Base-by-base conservation (phyloP, 331 rosid species). In the Dryas integrifolia region DNA sequence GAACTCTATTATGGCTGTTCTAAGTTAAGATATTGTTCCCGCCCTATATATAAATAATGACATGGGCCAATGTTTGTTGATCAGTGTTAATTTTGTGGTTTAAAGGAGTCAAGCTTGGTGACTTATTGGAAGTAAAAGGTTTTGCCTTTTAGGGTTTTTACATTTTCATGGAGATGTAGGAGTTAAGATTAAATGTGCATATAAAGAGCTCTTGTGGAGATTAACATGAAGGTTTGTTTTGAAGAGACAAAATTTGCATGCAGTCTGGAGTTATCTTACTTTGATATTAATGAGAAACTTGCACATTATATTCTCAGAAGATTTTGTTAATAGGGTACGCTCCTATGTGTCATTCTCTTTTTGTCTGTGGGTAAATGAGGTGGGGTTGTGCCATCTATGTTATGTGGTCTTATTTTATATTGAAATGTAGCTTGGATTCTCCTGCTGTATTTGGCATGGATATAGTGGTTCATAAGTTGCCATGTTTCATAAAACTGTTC, bases 1-100 rank as follows among this genome's bases (percentile, higher is more conserved):
- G 88, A 80, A 76, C 75, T 73, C 53, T 44, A 77, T 79, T 81
- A 80, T 84, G 77, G 85, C 51, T 83, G 80, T 71, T 76, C 58
- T 74, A 74, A 78, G 59, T 5, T 53, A 50, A 73, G 68, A 44
- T 61, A 12, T 64, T 65, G 43, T 58, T 75, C 43, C 41, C 72
- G 70, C 79, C 77, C 14, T 72, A 67, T 76, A 69, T 67, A 73
- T 78, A 58, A 60, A 63, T 75, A 69, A 35, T 68, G 58, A 70
- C 55, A 16, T 5, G 52, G 81, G 21, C 49, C 69, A 55, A 24
- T 58, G 30, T 45, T 18, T 26, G 55, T 60, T 74, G 70, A 66
- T 83, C 78, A 45, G 72, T 75, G 75, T 47, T 67, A 67, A 62
- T 72, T 45, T 67, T 78, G 75, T 79, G 78, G 70, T 60, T 64